These are phyloP conservation scores for Recurvomyces mirabilis DNA, from an alignment of 495 filamentous ascomycete genomes.

Conservation along the genomic window DNA sequence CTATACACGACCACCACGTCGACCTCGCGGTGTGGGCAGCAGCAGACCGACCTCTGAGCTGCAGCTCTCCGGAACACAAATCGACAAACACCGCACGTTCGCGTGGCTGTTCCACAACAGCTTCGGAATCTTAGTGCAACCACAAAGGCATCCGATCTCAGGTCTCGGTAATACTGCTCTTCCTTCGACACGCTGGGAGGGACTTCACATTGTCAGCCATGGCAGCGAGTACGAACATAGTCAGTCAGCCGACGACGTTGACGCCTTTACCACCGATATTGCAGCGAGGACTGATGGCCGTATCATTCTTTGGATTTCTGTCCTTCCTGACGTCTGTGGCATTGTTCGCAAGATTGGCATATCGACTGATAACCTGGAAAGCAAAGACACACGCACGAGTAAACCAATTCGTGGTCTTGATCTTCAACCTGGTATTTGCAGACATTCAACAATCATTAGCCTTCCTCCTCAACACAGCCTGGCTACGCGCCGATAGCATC, in stretches of 20 bases:
- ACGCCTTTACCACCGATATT: conserved; percentile 13
- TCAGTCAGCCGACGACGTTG: conserved; percentile 4
- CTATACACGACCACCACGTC: too few relatives aligned
- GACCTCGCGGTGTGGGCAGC: too few relatives aligned
- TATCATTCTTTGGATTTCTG: conserved; percentile 14
- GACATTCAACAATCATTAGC: conserved; percentile 20
- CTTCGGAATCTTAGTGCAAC: too few relatives aligned
- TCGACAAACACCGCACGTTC: too few relatives aligned
- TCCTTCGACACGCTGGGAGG: too few relatives aligned
- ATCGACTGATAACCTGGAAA: conserved; percentile 6
- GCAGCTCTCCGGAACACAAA: too few relatives aligned
- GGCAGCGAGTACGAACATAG: too few relatives aligned
- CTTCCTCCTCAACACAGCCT: conserved; percentile 14
- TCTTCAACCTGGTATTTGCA: conserved; percentile 21
- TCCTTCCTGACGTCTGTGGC: conserved; percentile 15
- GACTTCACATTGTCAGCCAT: too few relatives aligned
- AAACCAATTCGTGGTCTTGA: conserved; percentile 19
- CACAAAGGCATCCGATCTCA: too few relatives aligned
- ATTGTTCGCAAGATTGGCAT: conserved; percentile 9
- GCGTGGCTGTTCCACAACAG: too few relatives aligned
- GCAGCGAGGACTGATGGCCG: conserved; percentile 13
- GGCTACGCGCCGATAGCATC: conserved; percentile 9
- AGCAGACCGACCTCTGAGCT: too few relatives aligned
- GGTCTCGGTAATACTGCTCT: too few relatives aligned
- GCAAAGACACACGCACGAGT: conserved; percentile 8